Conservation (phyloP, 129 eudicot species). For the Artemisia tridentata region DNA sequence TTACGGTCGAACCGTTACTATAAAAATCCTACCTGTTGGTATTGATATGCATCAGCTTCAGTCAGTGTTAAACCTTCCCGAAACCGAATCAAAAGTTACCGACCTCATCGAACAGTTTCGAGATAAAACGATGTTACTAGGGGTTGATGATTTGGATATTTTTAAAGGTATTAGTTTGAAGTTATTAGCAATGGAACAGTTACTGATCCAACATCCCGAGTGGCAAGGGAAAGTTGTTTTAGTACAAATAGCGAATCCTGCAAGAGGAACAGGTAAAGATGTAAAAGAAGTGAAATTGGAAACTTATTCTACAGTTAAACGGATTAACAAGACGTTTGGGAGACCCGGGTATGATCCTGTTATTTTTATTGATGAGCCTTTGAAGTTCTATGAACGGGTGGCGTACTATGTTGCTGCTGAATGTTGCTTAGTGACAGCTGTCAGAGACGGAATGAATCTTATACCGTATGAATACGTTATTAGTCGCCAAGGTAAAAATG, state of each 20-base stretch:
- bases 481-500: conserved; percentile 46
- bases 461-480: conserved; percentile 81
- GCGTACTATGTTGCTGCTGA: conserved; percentile 80
- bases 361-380: conserved; percentile 57
- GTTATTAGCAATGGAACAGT: conserved; percentile 76
- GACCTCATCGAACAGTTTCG: conserved; percentile 54
- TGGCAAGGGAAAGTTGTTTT: conserved; percentile 75
- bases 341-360: conserved; percentile 66
- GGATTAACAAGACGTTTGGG: conserved; percentile 65
- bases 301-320: conserved; percentile 56
- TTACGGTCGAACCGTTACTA: conserved; percentile 76
- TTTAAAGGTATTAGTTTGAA: conserved; percentile 83
- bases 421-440: conserved; percentile 83
- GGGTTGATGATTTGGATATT: conserved; percentile 85
- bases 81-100: conserved; percentile 62
- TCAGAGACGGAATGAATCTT: conserved; percentile 86
- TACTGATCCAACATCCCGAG: conserved; percentile 76
- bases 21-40: conserved; percentile 82
- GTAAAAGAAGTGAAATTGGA: conserved; percentile 77
- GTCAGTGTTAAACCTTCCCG: conserved; percentile 57
- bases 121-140: conserved; percentile 60
- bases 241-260: conserved; percentile 93
- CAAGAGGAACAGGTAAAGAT: conserved; percentile 76
- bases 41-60: conserved; percentile 78
- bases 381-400: conserved; percentile 59